Conservation (phyloP, 805 yeast species). For the Lipomyces chichibuensis region DNA sequence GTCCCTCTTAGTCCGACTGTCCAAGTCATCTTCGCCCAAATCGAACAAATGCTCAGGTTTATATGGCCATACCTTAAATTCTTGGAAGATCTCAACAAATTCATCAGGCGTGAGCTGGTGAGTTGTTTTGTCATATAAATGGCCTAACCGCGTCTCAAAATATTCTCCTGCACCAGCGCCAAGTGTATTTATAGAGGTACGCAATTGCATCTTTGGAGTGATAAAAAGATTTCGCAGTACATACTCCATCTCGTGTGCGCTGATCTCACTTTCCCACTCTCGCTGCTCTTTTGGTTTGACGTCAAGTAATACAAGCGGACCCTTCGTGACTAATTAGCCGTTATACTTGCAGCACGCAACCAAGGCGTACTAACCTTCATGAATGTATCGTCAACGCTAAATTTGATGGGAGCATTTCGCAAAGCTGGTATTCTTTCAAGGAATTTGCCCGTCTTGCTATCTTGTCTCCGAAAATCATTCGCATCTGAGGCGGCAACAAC, state of each 20-base stretch:
- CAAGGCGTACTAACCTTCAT: neutral
- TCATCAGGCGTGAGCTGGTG: constrained; percentile 59
- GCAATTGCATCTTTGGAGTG: constrained; percentile 50
- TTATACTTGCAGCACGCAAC: neutral
- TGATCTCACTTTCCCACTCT: constrained; percentile 41
- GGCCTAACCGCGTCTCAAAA: constrained; percentile 41
- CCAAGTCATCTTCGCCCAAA: constrained; percentile 46
- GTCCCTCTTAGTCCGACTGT: constrained; percentile 1
- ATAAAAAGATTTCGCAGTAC: constrained; percentile 65
- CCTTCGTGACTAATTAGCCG: neutral
- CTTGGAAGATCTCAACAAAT: constrained; percentile 53
- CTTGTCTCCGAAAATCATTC: constrained; percentile 25
- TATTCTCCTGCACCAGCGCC: constrained; percentile 77
- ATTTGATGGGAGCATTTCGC: constrained; percentile 14
- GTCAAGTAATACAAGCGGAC: constrained; percentile 56
- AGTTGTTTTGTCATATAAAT: constrained; percentile 52
- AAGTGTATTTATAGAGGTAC: constrained; percentile 54
- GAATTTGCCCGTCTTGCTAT: neutral
- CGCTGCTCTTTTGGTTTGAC: constrained; percentile 53
- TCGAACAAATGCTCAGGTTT: constrained; percentile 61
- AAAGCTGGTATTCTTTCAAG: neutral
- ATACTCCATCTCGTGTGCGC: constrained; percentile 65
- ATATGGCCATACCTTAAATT: constrained; percentile 80
- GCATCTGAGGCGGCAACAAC: constrained; percentile 56
- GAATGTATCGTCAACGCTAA: constrained; percentile 29